Percentiles rank a stretch among this genome's conserved stretches.
Evolutionary conservation across 2,329 filamentous ascomycete species (phyloP).

Genomic region (Fusarium sp.): DNA sequence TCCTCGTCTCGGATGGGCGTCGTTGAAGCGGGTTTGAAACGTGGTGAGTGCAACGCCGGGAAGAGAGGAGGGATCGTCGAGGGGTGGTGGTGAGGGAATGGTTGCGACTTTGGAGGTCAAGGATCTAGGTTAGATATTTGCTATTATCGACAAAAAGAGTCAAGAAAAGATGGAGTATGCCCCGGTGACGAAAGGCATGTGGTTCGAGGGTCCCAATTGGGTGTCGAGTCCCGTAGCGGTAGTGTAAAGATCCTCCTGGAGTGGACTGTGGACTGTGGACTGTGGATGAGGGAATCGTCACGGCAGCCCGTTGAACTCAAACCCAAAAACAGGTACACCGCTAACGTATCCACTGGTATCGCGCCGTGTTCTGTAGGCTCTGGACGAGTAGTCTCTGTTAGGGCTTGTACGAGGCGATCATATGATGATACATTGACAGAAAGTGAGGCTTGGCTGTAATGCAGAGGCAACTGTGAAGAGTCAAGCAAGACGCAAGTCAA

Average conservation of each 20-base stretch:
- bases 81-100: slow-evolving; percentile 48
- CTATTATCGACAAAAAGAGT: slow-evolving; percentile 2
- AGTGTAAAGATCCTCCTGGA: slow-evolving; percentile 13
- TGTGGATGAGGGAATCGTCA: slow-evolving; percentile 32
- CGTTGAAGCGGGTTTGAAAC: slow-evolving; percentile 29
- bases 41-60: slow-evolving; percentile 44
- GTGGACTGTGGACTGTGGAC: slow-evolving; percentile 6
- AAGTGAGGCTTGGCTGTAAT: slow-evolving; percentile 28
- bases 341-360: slow-evolving; percentile 26
- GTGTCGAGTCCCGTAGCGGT: slow-evolving; percentile 15
- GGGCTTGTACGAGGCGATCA: neutral
- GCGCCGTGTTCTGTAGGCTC: slow-evolving; percentile 8
- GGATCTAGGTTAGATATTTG: slow-evolving; percentile 4
- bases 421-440: neutral
- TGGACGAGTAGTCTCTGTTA: slow-evolving; percentile 2
- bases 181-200: slow-evolving; percentile 29
- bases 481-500: slow-evolving; percentile 17
- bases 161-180: slow-evolving; percentile 14
- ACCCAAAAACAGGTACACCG: slow-evolving; percentile 24
- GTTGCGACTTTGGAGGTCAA: slow-evolving; percentile 41
- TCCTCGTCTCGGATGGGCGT: slow-evolving; percentile 49
- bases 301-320: slow-evolving; percentile 17
- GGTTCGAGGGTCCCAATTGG: slow-evolving; percentile 33
- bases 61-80: slow-evolving; percentile 55
- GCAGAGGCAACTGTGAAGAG: slow-evolving; percentile 7